Evolutionary conservation across 2,329 filamentous ascomycete species (phyloP).

Genomic region (Mariannaea sp.): DNA sequence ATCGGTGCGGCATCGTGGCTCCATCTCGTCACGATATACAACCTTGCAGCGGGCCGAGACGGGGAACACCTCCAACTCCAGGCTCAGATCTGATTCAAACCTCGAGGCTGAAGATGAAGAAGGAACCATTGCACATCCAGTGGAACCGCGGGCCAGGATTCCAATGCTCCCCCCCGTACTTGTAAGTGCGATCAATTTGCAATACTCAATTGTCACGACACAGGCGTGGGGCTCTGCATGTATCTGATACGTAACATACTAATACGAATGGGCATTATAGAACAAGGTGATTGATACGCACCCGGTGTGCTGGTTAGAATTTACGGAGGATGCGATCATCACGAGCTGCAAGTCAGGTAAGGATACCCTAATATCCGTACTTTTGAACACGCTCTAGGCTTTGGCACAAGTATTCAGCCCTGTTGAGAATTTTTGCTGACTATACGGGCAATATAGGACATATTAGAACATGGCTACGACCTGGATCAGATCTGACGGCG

Average conservation of each 20-base stretch:
- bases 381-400: not conserved
- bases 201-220: not conserved
- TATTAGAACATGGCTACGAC: conserved; percentile 75
- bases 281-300: conserved; percentile 86
- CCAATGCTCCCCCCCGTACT: conserved; percentile 90
- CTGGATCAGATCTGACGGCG: conserved; percentile 43
- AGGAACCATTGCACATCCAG: conserved; percentile 71
- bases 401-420: not conserved
- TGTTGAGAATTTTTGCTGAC: conserved; percentile 18
- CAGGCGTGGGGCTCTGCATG: conserved; percentile 3
- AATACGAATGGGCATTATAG: conserved; percentile 44
- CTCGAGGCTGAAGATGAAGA: conserved; percentile 61
- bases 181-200: conserved; percentile 54
- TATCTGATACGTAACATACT: conserved; percentile 19
- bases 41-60: conserved; percentile 63
- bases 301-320: conserved; percentile 88
- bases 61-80: conserved; percentile 60
- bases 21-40: conserved; percentile 56
- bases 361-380: conserved; percentile 40
- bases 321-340: conserved; percentile 90
- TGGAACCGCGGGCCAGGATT: conserved; percentile 82
- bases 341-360: conserved; percentile 89
- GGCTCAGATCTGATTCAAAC: conserved; percentile 73
- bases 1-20: conserved; percentile 51
- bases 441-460: conserved; percentile 59